Base-by-base conservation (phyloP, 2,329 filamentous ascomycete species). In the Aspergillus terreus region DNA sequence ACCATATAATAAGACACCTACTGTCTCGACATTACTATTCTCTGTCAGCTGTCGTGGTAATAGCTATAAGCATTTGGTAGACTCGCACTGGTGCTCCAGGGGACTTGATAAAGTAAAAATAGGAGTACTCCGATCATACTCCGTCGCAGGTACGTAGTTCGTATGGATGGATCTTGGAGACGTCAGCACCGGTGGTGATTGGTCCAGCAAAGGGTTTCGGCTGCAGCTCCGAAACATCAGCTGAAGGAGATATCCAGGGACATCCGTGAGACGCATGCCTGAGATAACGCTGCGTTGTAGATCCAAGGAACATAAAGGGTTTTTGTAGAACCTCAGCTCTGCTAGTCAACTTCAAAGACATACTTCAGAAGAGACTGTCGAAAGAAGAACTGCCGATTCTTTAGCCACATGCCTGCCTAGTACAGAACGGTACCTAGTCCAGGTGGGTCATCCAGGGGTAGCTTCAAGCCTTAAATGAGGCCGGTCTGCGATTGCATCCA, bases 401-500 rank as follows among this genome's bases (percentile, higher is more conserved):
- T 25, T 7, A 19, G 40, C 15, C 21, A 44, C 14, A 19, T 12
- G 19, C 19, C 25, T 15, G 11, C 12, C 21, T 44, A 17, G 44
- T 10, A 27, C 17, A 9, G 5, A 44, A 12, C 23, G 6, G 36
- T 40, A 44, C 42, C 4, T n/a, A 30, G 25, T 14, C 27, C 50
- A 47, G 50, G 53, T 53, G 53, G 53, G 47, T 53, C 53, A 50
- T 53, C 53, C 53, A 55, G 53, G 53, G 53, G 53, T 53, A 50
- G 36, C 15, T 38, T 11, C 35, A 38, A 17, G 15, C 35, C 35
- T 17, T 17, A 38, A 17, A 6, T 17, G 15, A 38, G 35, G 35
- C 15, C n/a, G 35, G 35, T 6, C 10, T 15, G 35, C 35, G 35
- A 38, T 38, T 30, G 7, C 27, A 30, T 30, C 27, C 7, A 10